Conservation (phyloP, 495 filamentous ascomycete genomes). For the Schizothecium vesticola region DNA sequence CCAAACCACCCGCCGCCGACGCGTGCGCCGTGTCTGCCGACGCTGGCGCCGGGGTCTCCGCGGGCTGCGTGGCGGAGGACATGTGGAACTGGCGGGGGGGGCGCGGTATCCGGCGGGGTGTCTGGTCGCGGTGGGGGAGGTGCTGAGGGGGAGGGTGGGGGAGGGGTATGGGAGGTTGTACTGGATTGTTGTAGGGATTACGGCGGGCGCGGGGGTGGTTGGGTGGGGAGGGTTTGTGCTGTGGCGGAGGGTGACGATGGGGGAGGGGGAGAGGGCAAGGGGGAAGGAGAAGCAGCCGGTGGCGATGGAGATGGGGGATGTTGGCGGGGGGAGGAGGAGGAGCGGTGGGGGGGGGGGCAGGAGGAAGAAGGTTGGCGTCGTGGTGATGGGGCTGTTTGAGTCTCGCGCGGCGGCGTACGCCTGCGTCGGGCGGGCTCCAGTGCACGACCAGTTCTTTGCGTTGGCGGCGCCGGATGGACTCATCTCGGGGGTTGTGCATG, state of each 20-base stretch:
- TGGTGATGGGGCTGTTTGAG: slow-evolving; percentile 10
- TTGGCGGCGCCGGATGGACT: slow-evolving; percentile 7
- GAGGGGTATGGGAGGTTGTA: slow-evolving; percentile 15
- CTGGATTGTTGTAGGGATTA: slow-evolving; percentile 16
- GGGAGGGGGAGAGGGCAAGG: neutral
- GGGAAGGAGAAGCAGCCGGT: neutral
- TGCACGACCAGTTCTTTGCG: slow-evolving; percentile 16
- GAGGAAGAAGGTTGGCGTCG: neutral
- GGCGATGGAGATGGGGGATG: neutral
- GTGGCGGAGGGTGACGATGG: neutral
- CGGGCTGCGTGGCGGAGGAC: slow-evolving; percentile 19
- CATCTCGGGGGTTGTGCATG: slow-evolving; percentile 23
- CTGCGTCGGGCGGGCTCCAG: slow-evolving; percentile 12
- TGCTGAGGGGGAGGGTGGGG: slow-evolving; percentile 18
- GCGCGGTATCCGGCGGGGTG: slow-evolving; percentile 24
- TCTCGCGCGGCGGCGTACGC: slow-evolving; percentile 11
- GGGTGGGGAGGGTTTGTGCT: neutral
- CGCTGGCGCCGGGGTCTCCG: slow-evolving; percentile 6
- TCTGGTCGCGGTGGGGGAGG: slow-evolving; percentile 12
- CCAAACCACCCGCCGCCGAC: slow-evolving; percentile 7
- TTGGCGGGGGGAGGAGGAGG: neutral
- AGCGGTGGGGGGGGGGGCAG: neutral
- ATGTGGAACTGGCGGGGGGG: slow-evolving; percentile 28
- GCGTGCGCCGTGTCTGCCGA: slow-evolving; percentile 20
- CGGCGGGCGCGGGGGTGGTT: slow-evolving; percentile 9